Evolutionary conservation across 192 early-diverging fungal genomes (phyloP), one percentile per base, ranked within the genome.

Genomic region (Podila epigama): DNA sequence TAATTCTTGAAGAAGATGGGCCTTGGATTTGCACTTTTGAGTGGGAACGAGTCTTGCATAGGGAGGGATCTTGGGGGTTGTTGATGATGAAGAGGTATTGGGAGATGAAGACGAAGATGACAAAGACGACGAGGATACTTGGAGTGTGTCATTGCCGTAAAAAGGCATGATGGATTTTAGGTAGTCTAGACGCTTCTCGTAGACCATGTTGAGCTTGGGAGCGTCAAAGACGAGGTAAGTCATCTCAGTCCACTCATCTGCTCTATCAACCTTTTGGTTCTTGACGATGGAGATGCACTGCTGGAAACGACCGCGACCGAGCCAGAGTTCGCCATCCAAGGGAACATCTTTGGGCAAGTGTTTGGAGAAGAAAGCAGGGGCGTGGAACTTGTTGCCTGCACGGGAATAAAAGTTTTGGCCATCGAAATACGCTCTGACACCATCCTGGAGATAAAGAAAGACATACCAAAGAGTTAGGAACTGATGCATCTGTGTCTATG

Each of bases 281-380:
- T 84, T 87, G 50, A 92, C 89, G 51, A 90, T 81, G 18, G 88
- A 90, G 8, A 91, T 85, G 18, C 89, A 89, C 50, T 80, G 65
- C 51, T 84, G 81, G 62, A 92, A 92, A 42, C 81, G 72, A 18
- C 87, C 87, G 0, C 90, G 81, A n/a, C 91, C 91, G 18, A 61
- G 68, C 69, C 87, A 93, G 22, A 93, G 88, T 69, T 93, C 91
- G 1, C 91, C 91, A 63, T 93, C 91, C 11, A 93, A 80, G 27
- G 80, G 83, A 55, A 84, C 73, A 37, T 89, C 80, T 15, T 61
- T 82, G 4, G 91, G 90, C 11, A 86, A 57, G 31, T 66, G 44
- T 72, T 60, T 40, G 27, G 68, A 73, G 53, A 87, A 87, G 60
- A 70, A 80, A 15, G 60, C 65, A n/a, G 89, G 90, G 2, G 86